Base-by-base conservation (phyloP, 306 rosid genomes). In the Casuarina cunninghamiana region DNA sequence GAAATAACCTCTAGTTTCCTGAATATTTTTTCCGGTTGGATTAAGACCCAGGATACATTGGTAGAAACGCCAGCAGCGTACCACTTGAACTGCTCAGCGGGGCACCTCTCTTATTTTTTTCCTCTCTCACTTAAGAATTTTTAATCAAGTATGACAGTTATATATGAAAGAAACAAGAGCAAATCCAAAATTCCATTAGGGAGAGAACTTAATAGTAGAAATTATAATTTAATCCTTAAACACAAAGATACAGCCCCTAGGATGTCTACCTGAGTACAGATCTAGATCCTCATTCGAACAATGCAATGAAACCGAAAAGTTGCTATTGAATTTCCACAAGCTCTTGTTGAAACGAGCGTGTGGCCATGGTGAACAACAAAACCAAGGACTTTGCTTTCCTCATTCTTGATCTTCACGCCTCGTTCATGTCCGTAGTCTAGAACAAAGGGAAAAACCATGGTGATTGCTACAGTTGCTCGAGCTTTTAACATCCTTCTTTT, bases 181-280 rank as follows among this genome's bases (percentile, higher is more conserved):
- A 26, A 26, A 26, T 26, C 0, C 32, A 26, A 26, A 26, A 26
- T 26, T 26, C 32, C 32, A 26, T 26, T 26, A 26, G 32, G 32
- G 32, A 26, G 32, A 26, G 32, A 26, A 26, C 32, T 26, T 26
- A 26, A 26, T 26, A 26, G 32, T 26, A 26, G 32, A 26, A 26
- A 26, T 26, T 1, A 26, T 26, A 26, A 26, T 26, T 26, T 26
- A 26, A 26, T 26, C 32, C 32, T 26, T 26, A 26, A 26, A 26
- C 32, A 26, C 32, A 26, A 26, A 26, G 32, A 0, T 93, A 2
- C 87, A 89, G 70, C 99, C 99, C 13, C 48, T 93, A 68, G 97
- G 97, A 42, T 93, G 99, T 67, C 93, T 95, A 44, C 99, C 97
- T 0, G 0, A 1, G 58, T 26, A 41, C 57, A 93, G 96, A 17